Evolutionary conservation across 495 filamentous ascomycete genomes (phyloP).

Genomic region (Staphylotrichum tortipilum): DNA sequence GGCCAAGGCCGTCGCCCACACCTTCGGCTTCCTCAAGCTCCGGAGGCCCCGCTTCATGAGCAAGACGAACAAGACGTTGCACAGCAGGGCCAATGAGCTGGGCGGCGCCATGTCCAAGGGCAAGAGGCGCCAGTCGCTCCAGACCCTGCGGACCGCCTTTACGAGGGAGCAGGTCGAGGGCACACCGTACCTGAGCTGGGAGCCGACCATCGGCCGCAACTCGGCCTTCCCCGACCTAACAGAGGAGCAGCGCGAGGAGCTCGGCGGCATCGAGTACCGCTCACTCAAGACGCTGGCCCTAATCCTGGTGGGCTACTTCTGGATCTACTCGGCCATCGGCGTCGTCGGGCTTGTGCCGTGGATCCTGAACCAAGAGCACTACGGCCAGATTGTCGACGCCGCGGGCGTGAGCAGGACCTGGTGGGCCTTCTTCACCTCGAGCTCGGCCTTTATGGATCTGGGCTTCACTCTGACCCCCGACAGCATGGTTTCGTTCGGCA

Average conservation of each 20-base stretch:
- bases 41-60: slow-evolving; percentile 24
- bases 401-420: slow-evolving; percentile 60
- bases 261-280: slow-evolving; percentile 91
- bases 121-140: slow-evolving; percentile 19
- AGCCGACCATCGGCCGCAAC: slow-evolving; percentile 84
- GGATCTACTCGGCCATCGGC: slow-evolving; percentile 66
- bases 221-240: slow-evolving; percentile 83
- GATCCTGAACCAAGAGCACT: slow-evolving; percentile 55
- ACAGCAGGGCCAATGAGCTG: slow-evolving; percentile 14
- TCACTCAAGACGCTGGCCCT: slow-evolving; percentile 76
- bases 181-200: slow-evolving; percentile 86
- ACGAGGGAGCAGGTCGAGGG: slow-evolving; percentile 39
- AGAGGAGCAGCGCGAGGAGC: slow-evolving; percentile 82
- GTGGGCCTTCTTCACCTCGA: slow-evolving; percentile 87
- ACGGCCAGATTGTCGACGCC: slow-evolving; percentile 50
- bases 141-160: slow-evolving; percentile 28
- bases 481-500: slow-evolving; percentile 82
- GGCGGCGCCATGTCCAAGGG: background rate
- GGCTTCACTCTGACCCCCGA: slow-evolving; percentile 83
- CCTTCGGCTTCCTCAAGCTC: slow-evolving; percentile 26
- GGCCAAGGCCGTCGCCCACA: slow-evolving; percentile 24
- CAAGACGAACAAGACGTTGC: slow-evolving; percentile 8
- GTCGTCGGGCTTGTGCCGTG: slow-evolving; percentile 65
- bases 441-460: slow-evolving; percentile 82
- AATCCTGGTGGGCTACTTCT: slow-evolving; percentile 69